Evolutionary conservation across 495 filamentous ascomycete genomes (phyloP).

Genomic region (Glutinoglossum americanum): DNA sequence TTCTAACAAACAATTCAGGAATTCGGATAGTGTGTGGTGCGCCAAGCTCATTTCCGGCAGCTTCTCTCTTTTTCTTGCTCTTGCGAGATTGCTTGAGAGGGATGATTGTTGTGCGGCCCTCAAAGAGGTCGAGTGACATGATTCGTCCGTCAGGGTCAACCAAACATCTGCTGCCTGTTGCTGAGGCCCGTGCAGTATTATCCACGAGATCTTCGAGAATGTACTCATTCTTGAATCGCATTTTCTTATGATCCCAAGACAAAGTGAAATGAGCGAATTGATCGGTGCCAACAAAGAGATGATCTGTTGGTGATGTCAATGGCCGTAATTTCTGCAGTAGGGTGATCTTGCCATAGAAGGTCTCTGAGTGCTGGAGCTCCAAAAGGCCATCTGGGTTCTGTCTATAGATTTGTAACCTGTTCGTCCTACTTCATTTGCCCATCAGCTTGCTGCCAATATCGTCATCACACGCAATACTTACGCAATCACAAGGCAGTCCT

Average conservation of each 20-base stretch:
- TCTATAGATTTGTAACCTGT: conserved; percentile 68
- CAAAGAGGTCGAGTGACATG: conserved; percentile 72
- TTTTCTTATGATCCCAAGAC: conserved; percentile 48
- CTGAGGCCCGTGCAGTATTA: conserved; percentile 51
- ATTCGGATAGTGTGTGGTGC: conserved; percentile 51
- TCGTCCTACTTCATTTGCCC: conserved; percentile 46
- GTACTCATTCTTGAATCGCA: conserved; percentile 43
- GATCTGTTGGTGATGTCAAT: conserved; percentile 47
- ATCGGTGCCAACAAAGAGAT: conserved; percentile 85
- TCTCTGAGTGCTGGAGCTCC: conserved; percentile 35
- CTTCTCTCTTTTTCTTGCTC: conserved; percentile 27
- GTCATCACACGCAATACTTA: conserved; percentile 22
- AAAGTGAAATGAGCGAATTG: conserved; percentile 77
- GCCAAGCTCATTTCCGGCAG: conserved; percentile 31
- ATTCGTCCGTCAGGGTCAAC: conserved; percentile 66
- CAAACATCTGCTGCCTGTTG: conserved; percentile 51
- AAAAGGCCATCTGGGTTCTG: conserved; percentile 34
- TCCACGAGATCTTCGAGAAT: conserved; percentile 53
- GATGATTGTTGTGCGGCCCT: conserved; percentile 63
- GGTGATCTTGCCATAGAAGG: conserved; percentile 62
- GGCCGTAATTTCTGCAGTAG: conserved; percentile 72
- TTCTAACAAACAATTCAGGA: conserved; percentile 68
- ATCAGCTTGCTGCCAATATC: not conserved
- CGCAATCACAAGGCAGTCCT: conserved; percentile 74
- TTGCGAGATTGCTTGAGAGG: conserved; percentile 41